Base-by-base conservation (phyloP, 495 filamentous ascomycete species). In the Neurospora sp. region DNA sequence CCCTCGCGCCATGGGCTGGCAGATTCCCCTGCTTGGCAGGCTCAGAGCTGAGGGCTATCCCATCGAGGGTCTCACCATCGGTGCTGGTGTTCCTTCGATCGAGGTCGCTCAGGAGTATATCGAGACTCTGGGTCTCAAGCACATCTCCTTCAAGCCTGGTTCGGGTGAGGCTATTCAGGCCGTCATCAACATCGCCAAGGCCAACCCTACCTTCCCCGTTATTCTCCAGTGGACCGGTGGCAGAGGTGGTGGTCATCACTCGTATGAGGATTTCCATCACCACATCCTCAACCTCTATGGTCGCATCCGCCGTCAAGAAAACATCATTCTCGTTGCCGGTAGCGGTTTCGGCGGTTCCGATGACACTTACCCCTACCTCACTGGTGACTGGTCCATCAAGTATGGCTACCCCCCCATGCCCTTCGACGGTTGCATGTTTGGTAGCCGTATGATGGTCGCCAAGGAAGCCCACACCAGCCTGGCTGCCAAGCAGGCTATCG, bases 181-280 rank as follows among this genome's bases (percentile, higher is more conserved):
- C 37, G 93, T 96, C 69, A 92, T 98, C 82, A 95, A 96, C 80
- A 93, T 98, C 77, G 94, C 94, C 69, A 94, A 93, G 79, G 93
- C 93, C 5, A 93, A 96, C 78, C 94, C 94, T 4, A 89, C 86
- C 10, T 98, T 97, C 85, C 94, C 94, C 5, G 88, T 97, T 70
- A 91, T 98, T 40, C 82, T 97, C 59, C 94, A 98, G 78, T 98
- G 94, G 94, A 98, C 94, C 72, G 94, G 94, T 77, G 94, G 94
- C 41, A 90, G 94, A 81, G 94, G 94, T 75, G 94, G 94, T 80
- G 94, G 94, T 48, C 94, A 97, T 83, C 94, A 98, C 81, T 97
- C 94, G 3, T 98, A 90, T 74, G 94, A 97, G 78, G 94, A 98
- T 78, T 97, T 98, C 85, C 94, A 98, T 79, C 89, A 94, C 74